Evolutionary conservation across 2,329 filamentous ascomycete species (phyloP).

Genomic region (Myrmaecium sp.): DNA sequence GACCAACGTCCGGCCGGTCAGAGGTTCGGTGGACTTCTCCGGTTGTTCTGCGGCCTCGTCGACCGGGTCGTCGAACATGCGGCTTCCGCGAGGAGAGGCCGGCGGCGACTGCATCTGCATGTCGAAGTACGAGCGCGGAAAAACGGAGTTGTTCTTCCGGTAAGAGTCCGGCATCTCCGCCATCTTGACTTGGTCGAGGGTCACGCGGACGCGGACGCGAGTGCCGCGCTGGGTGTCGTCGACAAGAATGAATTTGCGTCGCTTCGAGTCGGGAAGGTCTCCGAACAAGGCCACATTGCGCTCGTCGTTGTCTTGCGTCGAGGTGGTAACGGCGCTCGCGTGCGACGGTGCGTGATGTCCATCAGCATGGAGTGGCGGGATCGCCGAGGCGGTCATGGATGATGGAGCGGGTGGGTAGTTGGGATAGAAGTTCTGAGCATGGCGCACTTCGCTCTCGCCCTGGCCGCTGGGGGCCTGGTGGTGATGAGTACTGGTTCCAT

Average conservation of each 20-base stretch:
- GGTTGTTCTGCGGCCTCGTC: slow-evolving; percentile 39
- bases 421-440: slow-evolving; percentile 60
- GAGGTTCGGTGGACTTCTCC: slow-evolving; percentile 24
- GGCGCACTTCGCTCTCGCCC: slow-evolving; percentile 47
- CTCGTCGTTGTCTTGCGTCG: slow-evolving; percentile 37
- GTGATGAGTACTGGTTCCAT: slow-evolving; percentile 48
- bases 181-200: slow-evolving; percentile 84
- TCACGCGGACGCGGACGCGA: slow-evolving; percentile 75
- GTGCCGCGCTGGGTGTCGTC: slow-evolving; percentile 72
- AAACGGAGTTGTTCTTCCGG: slow-evolving; percentile 77
- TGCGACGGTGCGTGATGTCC: slow-evolving; percentile 32
- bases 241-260: slow-evolving; percentile 91
- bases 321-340: slow-evolving; percentile 24
- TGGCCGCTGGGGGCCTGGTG: slow-evolving; percentile 43
- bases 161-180: slow-evolving; percentile 94
- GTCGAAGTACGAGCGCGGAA: slow-evolving; percentile 79
- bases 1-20: slow-evolving; percentile 30
- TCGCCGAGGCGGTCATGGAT: slow-evolving; percentile 35
- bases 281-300: slow-evolving; percentile 60
- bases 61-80: slow-evolving; percentile 49
- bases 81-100: slow-evolving; percentile 54
- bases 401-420: slow-evolving; percentile 44
- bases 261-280: slow-evolving; percentile 74
- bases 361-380: slow-evolving; percentile 47
- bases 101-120: slow-evolving; percentile 82